phyloP scores from a whole-genome alignment of 2,329 filamentous ascomycete species.

The Lachnellula cervina region DNA sequence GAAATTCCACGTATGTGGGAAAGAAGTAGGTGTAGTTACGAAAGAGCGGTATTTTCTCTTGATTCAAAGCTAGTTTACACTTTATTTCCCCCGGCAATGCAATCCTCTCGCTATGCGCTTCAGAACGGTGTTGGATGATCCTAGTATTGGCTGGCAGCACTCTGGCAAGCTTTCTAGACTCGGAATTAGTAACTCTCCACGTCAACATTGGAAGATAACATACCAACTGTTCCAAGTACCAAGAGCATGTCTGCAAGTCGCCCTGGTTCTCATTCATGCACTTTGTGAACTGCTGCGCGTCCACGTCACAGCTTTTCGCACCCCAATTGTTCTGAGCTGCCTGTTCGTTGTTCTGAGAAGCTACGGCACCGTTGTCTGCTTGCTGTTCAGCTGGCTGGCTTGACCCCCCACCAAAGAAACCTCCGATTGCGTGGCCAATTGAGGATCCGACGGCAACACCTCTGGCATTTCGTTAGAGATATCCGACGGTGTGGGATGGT shows the following conservation, averaged over 20 bases:
- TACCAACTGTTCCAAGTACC: conserved; percentile 93
- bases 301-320: conserved; percentile 67
- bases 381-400: conserved; percentile 48
- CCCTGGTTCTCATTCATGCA: conserved; percentile 96
- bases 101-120: conserved; percentile 7
- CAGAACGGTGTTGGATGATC: neutral
- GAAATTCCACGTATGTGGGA: conserved; percentile 16
- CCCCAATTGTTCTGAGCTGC: conserved; percentile 50
- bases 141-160: conserved; percentile 69
- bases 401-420: conserved; percentile 75
- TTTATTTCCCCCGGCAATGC: conserved; percentile 13
- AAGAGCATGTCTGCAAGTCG: conserved; percentile 92
- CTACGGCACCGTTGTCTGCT: conserved; percentile 44
- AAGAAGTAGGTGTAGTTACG: conserved; percentile 2
- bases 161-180: conserved; percentile 71
- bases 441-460: conserved; percentile 95
- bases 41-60: conserved; percentile 11
- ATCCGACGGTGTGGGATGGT: neutral
- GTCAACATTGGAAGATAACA: conserved; percentile 13
- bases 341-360: conserved; percentile 49
- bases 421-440: conserved; percentile 90
- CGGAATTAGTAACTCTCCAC: conserved; percentile 26
- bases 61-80: conserved; percentile 14
- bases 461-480: conserved; percentile 44
- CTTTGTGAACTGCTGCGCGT: conserved; percentile 81